Base-by-base conservation (phyloP, 176 grass and related monocot species). In the Microstegium vimineum region DNA sequence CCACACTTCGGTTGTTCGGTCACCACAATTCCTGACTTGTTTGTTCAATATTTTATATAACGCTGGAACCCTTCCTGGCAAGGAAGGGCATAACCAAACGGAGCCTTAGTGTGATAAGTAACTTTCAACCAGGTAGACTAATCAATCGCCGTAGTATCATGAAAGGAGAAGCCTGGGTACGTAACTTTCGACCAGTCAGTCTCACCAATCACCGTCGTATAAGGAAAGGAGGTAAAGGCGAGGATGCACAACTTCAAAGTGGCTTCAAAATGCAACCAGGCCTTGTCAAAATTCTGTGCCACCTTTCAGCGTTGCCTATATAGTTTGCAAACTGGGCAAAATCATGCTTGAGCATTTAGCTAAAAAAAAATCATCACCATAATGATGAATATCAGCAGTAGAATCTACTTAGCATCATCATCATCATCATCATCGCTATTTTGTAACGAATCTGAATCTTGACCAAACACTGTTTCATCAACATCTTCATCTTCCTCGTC, bases 401-500 rank as follows among this genome's bases (percentile, higher is more conserved):
- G 27, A 9, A 3, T 34, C 83, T 89, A 84, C 66, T 92, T 72
- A 28, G 81, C 81, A 66, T 91, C 92, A 20, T 31, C 61, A 36
- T 89, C 89, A 10, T 73, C 77, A 10, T 76, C 77, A 14, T 69
- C 74, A 42, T 47, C 47, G 5, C 82, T 82, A 4, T 76, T 79
- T 73, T 90, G 42, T 15, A 91, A 94, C 22, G n/a, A 76, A 85
- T 86, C 86, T 20, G 77, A 81, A 81, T 98, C 96, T 89, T 95
- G 80, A 20, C 93, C 90, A 75, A 93, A 98, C 47, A 91, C 78
- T 60, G 91, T 82, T 91, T 98, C 93, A 85, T 99, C 89, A 42
- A 99, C 80, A 23, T 95, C 81, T 6, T 92, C 87, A 31, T 92
- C 69, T 1, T 87, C 88, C 23, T 93, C 90, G 71, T 90, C 86